Evolutionary conservation across 495 filamentous ascomycete genomes (phyloP).

Genomic region (Evernia prunastri): DNA sequence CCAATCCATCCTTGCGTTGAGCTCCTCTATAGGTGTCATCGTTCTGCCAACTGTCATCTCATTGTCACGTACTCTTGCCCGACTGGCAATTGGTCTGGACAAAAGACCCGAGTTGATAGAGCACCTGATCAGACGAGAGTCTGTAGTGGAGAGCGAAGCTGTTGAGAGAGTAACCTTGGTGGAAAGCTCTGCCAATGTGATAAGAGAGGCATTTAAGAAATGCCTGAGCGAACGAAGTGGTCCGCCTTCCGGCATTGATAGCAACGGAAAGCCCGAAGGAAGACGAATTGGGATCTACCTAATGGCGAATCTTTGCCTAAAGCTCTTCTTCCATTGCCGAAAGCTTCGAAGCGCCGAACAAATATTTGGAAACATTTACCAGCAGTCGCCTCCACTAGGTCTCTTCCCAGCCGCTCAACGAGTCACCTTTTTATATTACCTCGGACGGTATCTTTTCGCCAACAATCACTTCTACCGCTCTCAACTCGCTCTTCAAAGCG

Average conservation of each 20-base stretch:
- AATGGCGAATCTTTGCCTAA: constrained; percentile 85
- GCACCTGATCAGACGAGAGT: constrained; percentile 45
- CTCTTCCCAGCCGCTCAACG: constrained; percentile 82
- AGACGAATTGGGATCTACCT: constrained; percentile 83
- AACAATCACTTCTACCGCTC: constrained; percentile 74
- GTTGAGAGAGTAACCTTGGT: constrained; percentile 66
- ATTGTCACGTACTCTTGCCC: constrained; percentile 67
- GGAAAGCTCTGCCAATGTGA: constrained; percentile 75
- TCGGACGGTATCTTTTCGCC: constrained; percentile 80
- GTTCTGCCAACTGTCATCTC: constrained; percentile 72
- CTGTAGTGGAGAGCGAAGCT: constrained; percentile 38
- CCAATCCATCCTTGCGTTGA: constrained; percentile 73
- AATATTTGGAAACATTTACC: constrained; percentile 83
- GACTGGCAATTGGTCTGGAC: constrained; percentile 73
- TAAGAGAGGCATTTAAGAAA: constrained; percentile 84
- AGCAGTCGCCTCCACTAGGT: constrained; percentile 68
- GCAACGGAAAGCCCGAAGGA: constrained; percentile 59
- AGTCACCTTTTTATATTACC: constrained; percentile 90
- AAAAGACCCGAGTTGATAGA: constrained; percentile 62
- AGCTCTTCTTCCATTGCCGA: constrained; percentile 71
- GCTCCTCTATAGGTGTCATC: constrained; percentile 66
- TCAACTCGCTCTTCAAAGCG: constrained; percentile 62
- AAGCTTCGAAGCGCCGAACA: constrained; percentile 65
- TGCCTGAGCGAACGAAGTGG: constrained; percentile 78
- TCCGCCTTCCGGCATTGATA: constrained; percentile 39